A percentile compares a stretch with the other conserved stretches of the same genome.
These are phyloP conservation scores for Dichomitus squalens DNA, from an alignment of 1,284 basidiomycete genomes.

Conservation along the genomic window DNA sequence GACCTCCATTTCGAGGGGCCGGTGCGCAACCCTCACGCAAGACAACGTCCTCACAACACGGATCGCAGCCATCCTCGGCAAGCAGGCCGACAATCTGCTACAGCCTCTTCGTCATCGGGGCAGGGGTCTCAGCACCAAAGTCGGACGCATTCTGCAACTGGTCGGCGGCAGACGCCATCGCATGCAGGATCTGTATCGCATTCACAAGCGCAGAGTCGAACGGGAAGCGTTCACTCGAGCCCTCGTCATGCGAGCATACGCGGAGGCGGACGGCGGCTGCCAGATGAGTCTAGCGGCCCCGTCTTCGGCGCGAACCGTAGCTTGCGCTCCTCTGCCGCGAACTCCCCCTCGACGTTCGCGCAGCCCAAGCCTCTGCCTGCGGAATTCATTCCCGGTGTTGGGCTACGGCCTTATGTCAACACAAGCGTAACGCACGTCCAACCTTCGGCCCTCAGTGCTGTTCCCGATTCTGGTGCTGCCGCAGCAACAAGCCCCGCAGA, in stretches of 20 bases:
- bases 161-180: conserved; percentile 24
- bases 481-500: conserved; percentile 1
- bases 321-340: conserved; percentile 29
- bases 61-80: conserved; percentile 10
- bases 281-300: conserved; percentile 23
- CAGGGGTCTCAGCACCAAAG: conserved; percentile 38
- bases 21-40: conserved; percentile 25
- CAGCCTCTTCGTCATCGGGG: conserved; percentile 26
- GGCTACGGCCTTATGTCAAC: conserved; percentile 13
- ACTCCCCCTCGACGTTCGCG: conserved; percentile 27
- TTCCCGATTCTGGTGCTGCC: conserved; percentile 14
- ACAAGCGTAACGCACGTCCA: conserved; percentile 13
- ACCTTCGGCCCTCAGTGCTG: conserved; percentile 7
- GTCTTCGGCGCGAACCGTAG: conserved; percentile 21
- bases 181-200: conserved; percentile 39
- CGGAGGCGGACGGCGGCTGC: conserved; percentile 30
- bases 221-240: conserved; percentile 46
- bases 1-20: conserved; percentile 52
- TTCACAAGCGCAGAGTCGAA: conserved; percentile 42
- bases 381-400: conserved; percentile 19
- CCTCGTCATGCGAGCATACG: conserved; percentile 37
- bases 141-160: conserved; percentile 32
- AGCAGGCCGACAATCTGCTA: conserved; percentile 7
- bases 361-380: conserved; percentile 25
- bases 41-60: conserved; percentile 25